Conservation (phyloP, 345 rosid genomes). For the Eutrema japonicum region DNA sequence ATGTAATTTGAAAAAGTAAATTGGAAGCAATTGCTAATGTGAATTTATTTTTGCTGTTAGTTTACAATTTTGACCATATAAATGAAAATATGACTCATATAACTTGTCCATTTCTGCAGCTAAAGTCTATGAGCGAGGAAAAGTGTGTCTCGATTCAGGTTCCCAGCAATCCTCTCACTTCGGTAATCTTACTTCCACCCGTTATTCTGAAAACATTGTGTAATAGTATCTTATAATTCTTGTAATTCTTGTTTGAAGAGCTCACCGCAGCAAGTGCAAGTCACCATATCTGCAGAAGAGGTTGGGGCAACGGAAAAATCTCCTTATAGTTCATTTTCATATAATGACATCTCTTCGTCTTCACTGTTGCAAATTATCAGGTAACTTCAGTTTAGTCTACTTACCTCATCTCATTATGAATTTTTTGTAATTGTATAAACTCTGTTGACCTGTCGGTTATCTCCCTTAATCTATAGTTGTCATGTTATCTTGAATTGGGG, state of each 20-base stretch:
- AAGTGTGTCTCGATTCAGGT: slow-evolving; percentile 72
- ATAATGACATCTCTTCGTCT: slow-evolving; percentile 71
- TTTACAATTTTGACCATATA: slow-evolving; percentile 4
- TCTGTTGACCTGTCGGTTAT: slow-evolving; percentile 12
- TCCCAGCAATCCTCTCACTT: slow-evolving; percentile 60
- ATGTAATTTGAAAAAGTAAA: slow-evolving; percentile 18
- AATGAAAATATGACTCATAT: not conserved
- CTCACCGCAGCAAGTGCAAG: slow-evolving; percentile 63
- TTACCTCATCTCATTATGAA: slow-evolving; percentile 18
- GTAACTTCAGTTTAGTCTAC: slow-evolving; percentile 57
- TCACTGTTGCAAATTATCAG: slow-evolving; percentile 72
- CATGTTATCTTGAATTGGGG: slow-evolving; percentile 19
- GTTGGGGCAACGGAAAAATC: slow-evolving; percentile 85
- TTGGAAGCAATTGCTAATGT: slow-evolving; percentile 19
- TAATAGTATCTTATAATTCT: slow-evolving; percentile 19
- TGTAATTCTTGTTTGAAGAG: slow-evolving; percentile 53
- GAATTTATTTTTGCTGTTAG: not conserved
- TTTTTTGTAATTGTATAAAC: slow-evolving; percentile 17
- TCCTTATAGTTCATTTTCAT: slow-evolving; percentile 71
- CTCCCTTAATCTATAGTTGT: slow-evolving; percentile 10
- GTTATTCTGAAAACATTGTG: slow-evolving; percentile 16
- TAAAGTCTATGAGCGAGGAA: slow-evolving; percentile 63
- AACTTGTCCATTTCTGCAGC: slow-evolving; percentile 55
- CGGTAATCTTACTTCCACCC: slow-evolving; percentile 48
- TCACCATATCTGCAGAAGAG: slow-evolving; percentile 84